Evolutionary conservation across 352 stramenopile genomes (phyloP).

Genomic region (Phytophthora cryptogea): DNA sequence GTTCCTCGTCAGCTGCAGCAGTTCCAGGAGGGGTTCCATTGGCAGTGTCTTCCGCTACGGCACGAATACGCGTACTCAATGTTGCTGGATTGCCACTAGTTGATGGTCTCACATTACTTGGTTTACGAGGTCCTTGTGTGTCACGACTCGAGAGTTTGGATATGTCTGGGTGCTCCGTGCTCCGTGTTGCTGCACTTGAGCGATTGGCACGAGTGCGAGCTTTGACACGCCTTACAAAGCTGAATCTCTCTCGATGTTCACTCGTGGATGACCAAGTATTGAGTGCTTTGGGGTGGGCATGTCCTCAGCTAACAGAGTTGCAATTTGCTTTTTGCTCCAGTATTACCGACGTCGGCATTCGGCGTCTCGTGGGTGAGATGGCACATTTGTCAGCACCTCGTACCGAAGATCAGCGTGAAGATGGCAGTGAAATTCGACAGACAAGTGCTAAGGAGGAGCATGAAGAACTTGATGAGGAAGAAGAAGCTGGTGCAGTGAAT

Average conservation of each 20-base stretch:
- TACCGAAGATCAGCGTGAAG: not conserved
- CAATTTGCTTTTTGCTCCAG: conserved; percentile 56
- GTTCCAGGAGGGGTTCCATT: conserved; percentile 7
- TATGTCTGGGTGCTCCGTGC: conserved; percentile 27
- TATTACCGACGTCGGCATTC: conserved; percentile 60
- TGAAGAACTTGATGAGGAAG: conserved; percentile 7
- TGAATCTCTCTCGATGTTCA: conserved; percentile 61
- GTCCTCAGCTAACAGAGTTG: conserved; percentile 43
- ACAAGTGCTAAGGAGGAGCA: conserved; percentile 1
- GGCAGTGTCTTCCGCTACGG: conserved; percentile 12
- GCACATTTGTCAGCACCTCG: conserved; percentile 15
- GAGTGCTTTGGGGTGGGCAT: conserved; percentile 45
- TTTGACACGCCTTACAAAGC: conserved; percentile 35
- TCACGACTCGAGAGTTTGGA: conserved; percentile 33
- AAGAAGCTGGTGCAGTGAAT: conserved; percentile 7
- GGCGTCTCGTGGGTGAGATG: conserved; percentile 44
- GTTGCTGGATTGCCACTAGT: conserved; percentile 49
- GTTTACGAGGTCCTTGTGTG: conserved; percentile 33
- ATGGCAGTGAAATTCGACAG: conserved; percentile 9
- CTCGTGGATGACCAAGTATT: conserved; percentile 63
- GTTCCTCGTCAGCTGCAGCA: conserved; percentile 14
- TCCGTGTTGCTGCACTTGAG: conserved; percentile 50
- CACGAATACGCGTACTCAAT: conserved; percentile 42
- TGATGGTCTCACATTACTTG: conserved; percentile 65
- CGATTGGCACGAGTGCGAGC: conserved; percentile 49